phyloP scores from a whole-genome alignment of 257 asterid genomes.

The Datura wrightii region DNA sequence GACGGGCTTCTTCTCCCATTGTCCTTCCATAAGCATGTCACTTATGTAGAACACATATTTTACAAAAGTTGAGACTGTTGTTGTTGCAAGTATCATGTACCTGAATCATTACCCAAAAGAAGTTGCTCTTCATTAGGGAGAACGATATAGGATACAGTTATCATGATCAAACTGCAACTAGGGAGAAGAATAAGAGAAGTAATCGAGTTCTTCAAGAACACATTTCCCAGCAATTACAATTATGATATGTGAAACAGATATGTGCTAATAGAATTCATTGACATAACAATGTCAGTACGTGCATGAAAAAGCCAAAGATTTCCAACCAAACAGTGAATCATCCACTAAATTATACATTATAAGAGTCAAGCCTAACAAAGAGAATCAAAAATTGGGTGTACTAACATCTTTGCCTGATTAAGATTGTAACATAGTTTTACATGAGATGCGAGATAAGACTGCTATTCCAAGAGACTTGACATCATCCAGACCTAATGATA shows the following conservation, averaged over 20 bases:
- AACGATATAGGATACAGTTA: conserved; percentile 11
- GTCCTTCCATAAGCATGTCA: conserved; percentile 99
- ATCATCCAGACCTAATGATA: background rate
- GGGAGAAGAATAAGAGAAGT: background rate
- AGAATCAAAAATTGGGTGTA: background rate
- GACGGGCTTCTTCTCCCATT: conserved; percentile 97
- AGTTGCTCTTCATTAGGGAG: conserved; percentile 21
- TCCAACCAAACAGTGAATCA: background rate
- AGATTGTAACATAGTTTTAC: background rate
- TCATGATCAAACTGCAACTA: background rate
- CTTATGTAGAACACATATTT: conserved; percentile 80
- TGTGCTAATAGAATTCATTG: background rate
- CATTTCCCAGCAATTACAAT: background rate
- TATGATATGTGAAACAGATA: background rate
- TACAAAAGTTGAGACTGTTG: conserved; percentile 81
- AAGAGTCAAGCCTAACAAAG: background rate
- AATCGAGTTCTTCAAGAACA: conserved; percentile 17
- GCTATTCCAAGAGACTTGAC: conserved; percentile 6
- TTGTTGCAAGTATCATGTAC: conserved; percentile 91
- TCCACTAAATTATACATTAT: background rate
- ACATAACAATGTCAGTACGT: background rate
- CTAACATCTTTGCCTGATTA: background rate
- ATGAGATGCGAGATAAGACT: conserved; percentile 17
- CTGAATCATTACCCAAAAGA: conserved; percentile 48
- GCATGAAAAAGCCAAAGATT: background rate